Evolutionary conservation across 192 early-diverging fungal genomes (phyloP), one percentile per base, ranked within the genome.

Genomic region (Coemansia sp.): DNA sequence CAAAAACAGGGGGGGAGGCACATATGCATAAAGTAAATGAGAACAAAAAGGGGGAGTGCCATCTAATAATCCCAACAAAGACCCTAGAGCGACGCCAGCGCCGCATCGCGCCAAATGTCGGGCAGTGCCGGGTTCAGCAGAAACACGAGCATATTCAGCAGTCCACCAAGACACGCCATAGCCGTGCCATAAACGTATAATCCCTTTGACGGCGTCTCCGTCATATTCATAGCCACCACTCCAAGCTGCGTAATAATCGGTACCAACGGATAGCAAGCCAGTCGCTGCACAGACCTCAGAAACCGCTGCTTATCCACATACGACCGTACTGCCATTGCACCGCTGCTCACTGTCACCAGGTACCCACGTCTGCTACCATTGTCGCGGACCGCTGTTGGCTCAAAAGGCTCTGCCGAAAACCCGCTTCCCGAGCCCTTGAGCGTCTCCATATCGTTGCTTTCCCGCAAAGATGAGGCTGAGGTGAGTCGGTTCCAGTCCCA

Each of bases 101-200:
- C 63, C 21, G 58, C 42, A 39, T 72, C 70, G 9, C 52, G 33
- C 70, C 63, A 63, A 33, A 78, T 78, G 39, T 78, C 75, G 6
- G 75, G 69, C 21, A 81, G 63, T 3, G 78, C 68, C 2, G 78
- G 78, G 27, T 81, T 81, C 27, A 81, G 78, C 55, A 68, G 19
- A 48, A 81, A 81, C 17, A 81, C 72, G 3, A 44, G 53, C 26
- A 74, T 37, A 46, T 81, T 81, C 24, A 81, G 63, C 12, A 75
- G 8, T 2, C 78, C 78, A 8, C 61, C 32, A 0, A 60, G 56
- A 8, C 68, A 53, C 10, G 68, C 60, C 65, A 74, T 60, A 15
- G 66, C 62, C 0, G 65, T 74, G 21, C 72, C 78, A 29, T 71
- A 74, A 7, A 71, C 63, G 19, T 74, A 71, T 17, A 81, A 36